A percentile compares a stretch with the other conserved stretches of the same genome.
Evolutionary conservation across 371 early-diverging fungal species (phyloP).

Genomic region (Apophysomyces trapeziformis): DNA sequence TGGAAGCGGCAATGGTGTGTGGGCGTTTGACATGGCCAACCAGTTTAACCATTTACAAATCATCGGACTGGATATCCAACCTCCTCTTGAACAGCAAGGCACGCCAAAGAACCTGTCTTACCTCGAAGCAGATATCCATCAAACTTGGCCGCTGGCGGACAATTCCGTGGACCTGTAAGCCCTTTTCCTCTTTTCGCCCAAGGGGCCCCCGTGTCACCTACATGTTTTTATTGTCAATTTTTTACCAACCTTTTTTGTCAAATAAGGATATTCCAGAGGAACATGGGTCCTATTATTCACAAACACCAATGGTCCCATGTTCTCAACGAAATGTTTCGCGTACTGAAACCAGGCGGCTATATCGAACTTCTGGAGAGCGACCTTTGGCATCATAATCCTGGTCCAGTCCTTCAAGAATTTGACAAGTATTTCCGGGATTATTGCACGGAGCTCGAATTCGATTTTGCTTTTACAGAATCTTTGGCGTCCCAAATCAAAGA

Average conservation of each 20-base stretch:
- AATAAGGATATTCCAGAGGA: constrained; percentile 47
- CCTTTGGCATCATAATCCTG: constrained; percentile 51
- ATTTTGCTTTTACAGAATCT: constrained; percentile 38
- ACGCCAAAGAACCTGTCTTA: constrained; percentile 44
- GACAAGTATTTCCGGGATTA: constrained; percentile 43
- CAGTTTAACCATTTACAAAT: constrained; percentile 48
- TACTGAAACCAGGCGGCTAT: constrained; percentile 46
- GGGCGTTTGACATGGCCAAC: constrained; percentile 42
- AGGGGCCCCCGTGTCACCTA: no score
- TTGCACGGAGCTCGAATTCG: constrained; percentile 35
- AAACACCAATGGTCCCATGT: constrained; percentile 45
- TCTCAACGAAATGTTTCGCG: constrained; percentile 41
- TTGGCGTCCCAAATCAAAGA: constrained; percentile 26
- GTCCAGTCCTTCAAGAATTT: constrained; percentile 51
- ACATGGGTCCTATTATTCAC: constrained; percentile 40
- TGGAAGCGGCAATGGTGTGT: constrained; percentile 59
- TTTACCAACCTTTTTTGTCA: no score
- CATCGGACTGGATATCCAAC: constrained; percentile 56
- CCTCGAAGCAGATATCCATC: constrained; percentile 39
- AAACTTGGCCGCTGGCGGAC: constrained; percentile 41
- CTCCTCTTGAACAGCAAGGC: constrained; percentile 38
- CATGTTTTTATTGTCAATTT: no score
- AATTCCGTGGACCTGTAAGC: constrained; percentile 51
- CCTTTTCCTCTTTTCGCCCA: background rate
- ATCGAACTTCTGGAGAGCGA: constrained; percentile 52